Evolutionary conservation across 805 yeast species (phyloP).

Genomic region (Yamadazyma tumulicola): DNA sequence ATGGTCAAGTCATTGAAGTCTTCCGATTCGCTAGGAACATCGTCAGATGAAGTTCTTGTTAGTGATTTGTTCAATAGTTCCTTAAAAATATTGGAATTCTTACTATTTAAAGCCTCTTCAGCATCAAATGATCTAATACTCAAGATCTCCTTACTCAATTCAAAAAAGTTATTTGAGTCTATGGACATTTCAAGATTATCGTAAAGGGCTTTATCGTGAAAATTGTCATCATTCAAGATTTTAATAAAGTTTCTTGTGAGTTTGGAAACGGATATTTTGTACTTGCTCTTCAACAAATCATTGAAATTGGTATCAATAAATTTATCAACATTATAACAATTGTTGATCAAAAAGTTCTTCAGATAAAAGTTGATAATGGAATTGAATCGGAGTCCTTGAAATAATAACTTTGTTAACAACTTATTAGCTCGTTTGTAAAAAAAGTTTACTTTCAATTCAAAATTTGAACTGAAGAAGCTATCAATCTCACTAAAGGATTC

Average conservation of each 20-base stretch:
- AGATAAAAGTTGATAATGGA: constrained; percentile 49
- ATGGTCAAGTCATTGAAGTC: constrained; percentile 40
- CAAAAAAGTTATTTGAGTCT: constrained; percentile 44
- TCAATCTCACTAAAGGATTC: constrained; percentile 25
- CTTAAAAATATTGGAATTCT: constrained; percentile 30
- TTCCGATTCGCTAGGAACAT: constrained; percentile 8
- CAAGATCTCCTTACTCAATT: constrained; percentile 45
- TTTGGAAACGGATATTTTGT: constrained; percentile 26
- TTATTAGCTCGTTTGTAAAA: constrained; percentile 69
- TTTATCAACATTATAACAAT: constrained; percentile 47
- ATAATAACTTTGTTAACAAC: constrained; percentile 52
- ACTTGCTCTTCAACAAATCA: constrained; percentile 50
- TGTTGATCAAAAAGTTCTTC: constrained; percentile 53
- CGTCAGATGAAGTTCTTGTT: constrained; percentile 16
- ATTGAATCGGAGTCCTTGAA: constrained; percentile 55
- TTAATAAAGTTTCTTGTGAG: constrained; percentile 23
- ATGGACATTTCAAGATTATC: constrained; percentile 34
- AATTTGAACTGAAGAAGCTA: constrained; percentile 36
- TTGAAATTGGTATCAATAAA: constrained; percentile 49
- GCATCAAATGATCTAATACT: constrained; percentile 55
- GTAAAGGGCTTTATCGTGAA: constrained; percentile 6
- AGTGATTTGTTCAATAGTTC: constrained; percentile 43
- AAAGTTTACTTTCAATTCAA: constrained; percentile 53
- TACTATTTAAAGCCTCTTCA: constrained; percentile 43
- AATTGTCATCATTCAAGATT: constrained; percentile 7